Evolutionary conservation across 352 stramenopile genomes (phyloP).

Genomic region (Pythium brachiatum): DNA sequence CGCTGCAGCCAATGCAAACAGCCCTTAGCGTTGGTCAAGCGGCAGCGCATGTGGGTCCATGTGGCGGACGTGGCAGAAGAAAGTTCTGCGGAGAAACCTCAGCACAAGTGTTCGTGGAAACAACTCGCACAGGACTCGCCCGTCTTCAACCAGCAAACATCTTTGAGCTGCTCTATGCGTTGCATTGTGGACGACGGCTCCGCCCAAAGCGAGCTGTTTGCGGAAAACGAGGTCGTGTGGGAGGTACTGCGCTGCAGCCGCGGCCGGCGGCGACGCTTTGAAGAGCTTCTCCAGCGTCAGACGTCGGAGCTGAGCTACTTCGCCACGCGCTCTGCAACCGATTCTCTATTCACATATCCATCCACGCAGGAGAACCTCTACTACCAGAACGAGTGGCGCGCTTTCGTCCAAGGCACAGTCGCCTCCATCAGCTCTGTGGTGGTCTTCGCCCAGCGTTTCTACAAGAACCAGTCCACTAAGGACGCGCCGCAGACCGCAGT

Average conservation of each 20-base stretch:
- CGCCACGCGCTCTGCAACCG: constrained; percentile 27
- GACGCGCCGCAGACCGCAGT: constrained; percentile 34
- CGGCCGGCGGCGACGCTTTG: constrained; percentile 41
- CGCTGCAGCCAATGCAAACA: constrained; percentile 58
- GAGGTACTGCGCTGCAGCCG: constrained; percentile 54
- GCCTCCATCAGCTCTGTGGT: constrained; percentile 29
- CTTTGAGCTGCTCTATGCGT: constrained; percentile 43
- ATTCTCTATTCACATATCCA: constrained; percentile 30
- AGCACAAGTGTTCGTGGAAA: constrained; percentile 26
- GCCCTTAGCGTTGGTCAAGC: constrained; percentile 41
- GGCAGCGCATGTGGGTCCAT: constrained; percentile 44
- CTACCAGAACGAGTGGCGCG: constrained; percentile 62
- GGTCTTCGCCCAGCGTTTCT: constrained; percentile 67
- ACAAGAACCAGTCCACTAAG: constrained; percentile 25
- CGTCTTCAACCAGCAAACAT: constrained; percentile 34
- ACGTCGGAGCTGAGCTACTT: constrained; percentile 60
- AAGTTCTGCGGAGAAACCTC: background rate
- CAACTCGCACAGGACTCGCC: constrained; percentile 34
- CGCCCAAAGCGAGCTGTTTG: constrained; percentile 69
- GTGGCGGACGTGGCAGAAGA: background rate
- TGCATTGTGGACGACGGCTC: constrained; percentile 79
- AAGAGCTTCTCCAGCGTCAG: constrained; percentile 41
- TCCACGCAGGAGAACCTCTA: constrained; percentile 39
- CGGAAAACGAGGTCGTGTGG: constrained; percentile 70
- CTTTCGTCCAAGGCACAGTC: constrained; percentile 38